A percentile compares a stretch with the other conserved stretches of the same genome.
Evolutionary conservation across 2,329 filamentous ascomycete genomes (phyloP).

Genomic region (Arachnomyces sp.): DNA sequence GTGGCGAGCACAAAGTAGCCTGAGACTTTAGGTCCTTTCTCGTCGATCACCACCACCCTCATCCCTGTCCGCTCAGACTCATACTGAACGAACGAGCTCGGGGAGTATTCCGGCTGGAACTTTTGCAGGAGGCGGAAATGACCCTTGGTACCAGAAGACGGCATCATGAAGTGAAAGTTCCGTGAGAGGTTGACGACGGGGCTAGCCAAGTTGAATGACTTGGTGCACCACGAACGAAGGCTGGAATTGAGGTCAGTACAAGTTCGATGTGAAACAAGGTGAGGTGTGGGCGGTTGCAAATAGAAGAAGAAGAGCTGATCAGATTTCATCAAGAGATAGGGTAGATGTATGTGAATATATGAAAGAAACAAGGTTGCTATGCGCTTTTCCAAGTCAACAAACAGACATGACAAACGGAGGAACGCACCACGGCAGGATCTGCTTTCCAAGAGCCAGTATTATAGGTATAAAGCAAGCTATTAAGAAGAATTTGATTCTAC

Average conservation of each 20-base stretch:
- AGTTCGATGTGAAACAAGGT: too few relatives aligned
- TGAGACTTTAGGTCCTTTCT: conserved; percentile 87
- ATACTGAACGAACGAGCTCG: conserved; percentile 86
- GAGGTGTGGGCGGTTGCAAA: background rate
- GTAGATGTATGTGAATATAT: background rate
- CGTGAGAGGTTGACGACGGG: too few relatives aligned
- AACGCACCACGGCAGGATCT: too few relatives aligned
- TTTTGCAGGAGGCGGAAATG: conserved; percentile 78
- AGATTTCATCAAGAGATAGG: too few relatives aligned
- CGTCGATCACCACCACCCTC: conserved; percentile 85
- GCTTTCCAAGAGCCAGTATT: too few relatives aligned
- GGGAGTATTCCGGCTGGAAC: conserved; percentile 85
- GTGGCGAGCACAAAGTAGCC: conserved; percentile 95
- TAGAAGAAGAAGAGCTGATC: too few relatives aligned
- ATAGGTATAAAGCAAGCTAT: too few relatives aligned
- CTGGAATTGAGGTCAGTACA: too few relatives aligned
- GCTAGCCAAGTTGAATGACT: too few relatives aligned
- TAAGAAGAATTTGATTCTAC: too few relatives aligned
- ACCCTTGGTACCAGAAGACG: conserved; percentile 40
- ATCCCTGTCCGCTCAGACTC: conserved; percentile 90
- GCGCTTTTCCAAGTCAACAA: background rate
- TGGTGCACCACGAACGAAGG: too few relatives aligned
- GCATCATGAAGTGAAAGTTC: conserved; percentile 42
- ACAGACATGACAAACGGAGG: too few relatives aligned
- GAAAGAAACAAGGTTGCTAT: background rate